phyloP scores from a whole-genome alignment of 2,329 filamentous ascomycete species.

The Sordariomycetes sp. region DNA sequence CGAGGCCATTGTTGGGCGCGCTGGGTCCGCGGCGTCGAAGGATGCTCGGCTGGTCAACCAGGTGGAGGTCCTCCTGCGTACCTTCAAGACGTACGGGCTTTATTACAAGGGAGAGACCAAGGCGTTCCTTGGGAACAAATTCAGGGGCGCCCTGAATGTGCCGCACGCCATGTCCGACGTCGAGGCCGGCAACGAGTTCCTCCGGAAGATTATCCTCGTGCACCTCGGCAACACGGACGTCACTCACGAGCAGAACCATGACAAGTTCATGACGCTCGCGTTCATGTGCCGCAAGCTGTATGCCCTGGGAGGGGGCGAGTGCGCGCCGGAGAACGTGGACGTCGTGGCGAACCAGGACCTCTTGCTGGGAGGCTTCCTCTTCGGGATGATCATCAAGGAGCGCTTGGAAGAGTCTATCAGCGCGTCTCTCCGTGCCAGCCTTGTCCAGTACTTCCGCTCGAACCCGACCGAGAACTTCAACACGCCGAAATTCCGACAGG shows the following conservation, averaged over 20 bases:
- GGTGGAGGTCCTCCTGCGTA: conserved; percentile 81
- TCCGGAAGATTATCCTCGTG: conserved; percentile 81
- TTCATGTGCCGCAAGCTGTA: conserved; percentile 98
- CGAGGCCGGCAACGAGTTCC: conserved; percentile 82
- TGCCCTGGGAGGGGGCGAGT: conserved; percentile 83
- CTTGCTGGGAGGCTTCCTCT: conserved; percentile 83
- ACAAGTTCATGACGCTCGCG: conserved; percentile 89
- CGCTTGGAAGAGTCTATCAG: conserved; percentile 79
- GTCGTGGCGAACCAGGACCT: conserved; percentile 95
- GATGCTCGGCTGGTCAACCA: conserved; percentile 94
- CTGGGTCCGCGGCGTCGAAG: conserved; percentile 64
- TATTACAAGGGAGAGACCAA: conserved; percentile 75
- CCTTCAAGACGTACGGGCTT: conserved; percentile 83
- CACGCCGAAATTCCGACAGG: conserved; percentile 65
- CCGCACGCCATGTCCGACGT: conserved; percentile 77
- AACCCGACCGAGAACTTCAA: conserved; percentile 60
- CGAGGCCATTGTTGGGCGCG: conserved; percentile 75
- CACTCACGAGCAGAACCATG: conserved; percentile 70
- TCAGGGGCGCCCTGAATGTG: conserved; percentile 77
- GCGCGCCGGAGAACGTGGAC: conserved; percentile 89
- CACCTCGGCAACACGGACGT: conserved; percentile 83
- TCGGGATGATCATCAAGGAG: conserved; percentile 93
- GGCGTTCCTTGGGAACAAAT: conserved; percentile 82
- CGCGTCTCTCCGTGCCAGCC: conserved; percentile 34
- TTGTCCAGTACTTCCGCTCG: conserved; percentile 47